phyloP scores from a whole-genome alignment of 495 filamentous ascomycete genomes.

The Physcia stellaris region DNA sequence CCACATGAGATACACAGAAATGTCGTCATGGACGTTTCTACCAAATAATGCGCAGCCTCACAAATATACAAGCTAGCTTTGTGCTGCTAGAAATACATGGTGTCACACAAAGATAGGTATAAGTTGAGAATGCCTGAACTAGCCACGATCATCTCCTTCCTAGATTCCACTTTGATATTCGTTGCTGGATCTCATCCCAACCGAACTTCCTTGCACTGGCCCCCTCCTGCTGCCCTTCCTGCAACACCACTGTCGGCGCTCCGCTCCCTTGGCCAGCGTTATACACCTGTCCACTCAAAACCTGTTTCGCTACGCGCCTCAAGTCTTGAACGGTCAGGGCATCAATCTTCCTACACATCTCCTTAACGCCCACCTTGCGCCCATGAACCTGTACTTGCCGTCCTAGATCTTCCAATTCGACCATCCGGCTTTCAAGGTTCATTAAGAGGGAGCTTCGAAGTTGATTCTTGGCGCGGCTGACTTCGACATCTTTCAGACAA shows the following conservation, averaged over 20 bases:
- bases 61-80: no score
- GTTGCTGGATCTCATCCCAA: constrained; percentile 85
- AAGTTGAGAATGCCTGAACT: no score
- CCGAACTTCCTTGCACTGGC: constrained; percentile 37
- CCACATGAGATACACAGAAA: no score
- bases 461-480: constrained; percentile 96
- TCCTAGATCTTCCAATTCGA: constrained; percentile 95
- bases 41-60: no score
- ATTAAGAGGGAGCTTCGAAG: constrained; percentile 80
- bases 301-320: constrained; percentile 63
- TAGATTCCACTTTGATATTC: constrained; percentile 71
- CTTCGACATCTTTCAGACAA: constrained; percentile 61
- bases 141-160: constrained; percentile 55
- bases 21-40: no score
- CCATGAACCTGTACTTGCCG: constrained; percentile 93
- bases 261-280: constrained; percentile 73
- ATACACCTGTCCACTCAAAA: constrained; percentile 62
- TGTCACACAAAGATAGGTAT: no score
- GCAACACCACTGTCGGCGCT: constrained; percentile 86
- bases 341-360: constrained; percentile 88
- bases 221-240: constrained; percentile 54
- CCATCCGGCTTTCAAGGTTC: constrained; percentile 96
- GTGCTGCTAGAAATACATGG: no score
- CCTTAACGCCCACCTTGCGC: constrained; percentile 72
- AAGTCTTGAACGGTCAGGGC: constrained; percentile 68